phyloP scores from a whole-genome alignment of 805 yeast species.

The Schwanniomyces yamadae region DNA sequence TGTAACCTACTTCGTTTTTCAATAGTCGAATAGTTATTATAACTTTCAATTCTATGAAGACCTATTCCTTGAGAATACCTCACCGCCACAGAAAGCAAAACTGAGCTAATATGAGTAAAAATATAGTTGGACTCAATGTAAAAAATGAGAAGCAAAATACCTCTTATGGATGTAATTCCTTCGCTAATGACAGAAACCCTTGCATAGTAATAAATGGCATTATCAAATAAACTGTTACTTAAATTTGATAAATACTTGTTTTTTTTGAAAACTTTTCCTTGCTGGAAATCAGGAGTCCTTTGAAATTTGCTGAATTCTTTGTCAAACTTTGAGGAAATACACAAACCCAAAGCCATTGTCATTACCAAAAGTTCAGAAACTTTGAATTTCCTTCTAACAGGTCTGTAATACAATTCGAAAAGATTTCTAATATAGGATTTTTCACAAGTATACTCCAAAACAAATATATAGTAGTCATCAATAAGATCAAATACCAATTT shows the following conservation, averaged over 20 bases:
- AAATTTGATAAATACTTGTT: background rate
- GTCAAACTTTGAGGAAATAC: conserved; percentile 23
- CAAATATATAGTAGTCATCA: conserved; percentile 22
- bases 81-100: conserved; percentile 32
- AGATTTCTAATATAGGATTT: conserved; percentile 13
- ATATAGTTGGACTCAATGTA: conserved; percentile 36
- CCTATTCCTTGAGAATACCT: conserved; percentile 39
- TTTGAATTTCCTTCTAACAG: conserved; percentile 17
- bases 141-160: conserved; percentile 43
- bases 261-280: background rate
- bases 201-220: conserved; percentile 50
- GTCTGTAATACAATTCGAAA: conserved; percentile 24
- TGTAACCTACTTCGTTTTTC: conserved; percentile 17
- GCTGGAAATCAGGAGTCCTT: background rate
- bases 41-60: conserved; percentile 21
- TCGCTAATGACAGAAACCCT: conserved; percentile 46
- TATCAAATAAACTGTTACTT: conserved; percentile 4
- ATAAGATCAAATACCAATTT: conserved; percentile 25
- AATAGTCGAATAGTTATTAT: conserved; percentile 7
- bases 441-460: conserved; percentile 19
- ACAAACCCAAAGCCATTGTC: conserved; percentile 28
- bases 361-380: conserved; percentile 34
- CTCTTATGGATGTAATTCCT: conserved; percentile 50
- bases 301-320: conserved; percentile 1
- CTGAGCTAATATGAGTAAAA: conserved; percentile 28